Evolutionary conservation across 208 protist genomes (phyloP).

Genomic region (Vickermania ingenoplastis): DNA sequence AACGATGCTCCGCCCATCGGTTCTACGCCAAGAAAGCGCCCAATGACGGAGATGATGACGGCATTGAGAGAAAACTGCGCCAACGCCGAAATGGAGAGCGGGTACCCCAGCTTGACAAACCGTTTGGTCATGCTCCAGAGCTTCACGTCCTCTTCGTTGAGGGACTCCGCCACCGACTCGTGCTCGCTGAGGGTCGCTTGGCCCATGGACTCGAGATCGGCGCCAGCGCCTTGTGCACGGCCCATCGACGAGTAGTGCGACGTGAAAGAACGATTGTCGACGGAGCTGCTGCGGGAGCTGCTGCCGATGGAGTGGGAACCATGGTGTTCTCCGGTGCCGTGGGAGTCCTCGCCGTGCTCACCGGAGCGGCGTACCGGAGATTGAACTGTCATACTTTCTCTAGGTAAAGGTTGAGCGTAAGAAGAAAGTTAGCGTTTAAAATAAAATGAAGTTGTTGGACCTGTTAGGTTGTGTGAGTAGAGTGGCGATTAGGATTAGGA

Average conservation of each 20-base stretch:
- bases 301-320: no score
- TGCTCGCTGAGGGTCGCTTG: neutral
- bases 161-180: conserved; percentile 9
- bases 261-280: conserved; percentile 29
- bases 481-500: no score
- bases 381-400: no score
- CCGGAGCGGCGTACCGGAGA: no score
- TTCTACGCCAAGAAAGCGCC: conserved; percentile 38
- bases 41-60: conserved; percentile 55
- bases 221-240: conserved; percentile 7
- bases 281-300: neutral
- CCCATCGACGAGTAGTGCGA: conserved; percentile 16
- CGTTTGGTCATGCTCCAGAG: conserved; percentile 29
- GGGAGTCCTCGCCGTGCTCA: no score
- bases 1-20: conserved; percentile 63
- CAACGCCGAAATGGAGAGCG: conserved; percentile 57
- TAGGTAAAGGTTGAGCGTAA: no score
- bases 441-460: no score
- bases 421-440: no score
- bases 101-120: conserved; percentile 59
- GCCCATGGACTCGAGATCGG: conserved; percentile 8
- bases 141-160: conserved; percentile 17
- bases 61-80: conserved; percentile 72
- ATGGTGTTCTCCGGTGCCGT: no score
- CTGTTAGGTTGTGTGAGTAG: no score